A percentile compares a stretch with the other conserved stretches of the same genome.
phyloP scores from a whole-genome alignment of 495 filamentous ascomycete genomes.

The Glarea lozoyensis region DNA sequence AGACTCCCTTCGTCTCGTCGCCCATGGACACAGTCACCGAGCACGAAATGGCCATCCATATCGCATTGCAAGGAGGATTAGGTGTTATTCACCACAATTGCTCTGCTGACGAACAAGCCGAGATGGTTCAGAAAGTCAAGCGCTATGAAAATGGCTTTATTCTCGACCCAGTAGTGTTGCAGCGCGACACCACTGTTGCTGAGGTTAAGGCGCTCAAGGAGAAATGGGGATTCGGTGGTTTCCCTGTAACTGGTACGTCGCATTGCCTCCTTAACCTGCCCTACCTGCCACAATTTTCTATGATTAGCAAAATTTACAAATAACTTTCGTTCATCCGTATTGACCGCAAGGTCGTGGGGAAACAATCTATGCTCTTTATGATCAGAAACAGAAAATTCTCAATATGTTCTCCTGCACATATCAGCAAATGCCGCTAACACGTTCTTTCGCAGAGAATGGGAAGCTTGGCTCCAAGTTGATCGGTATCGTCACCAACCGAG shows the following conservation, averaged over 20 bases:
- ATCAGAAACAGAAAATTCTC: slow-evolving; percentile 15
- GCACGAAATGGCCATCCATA: slow-evolving; percentile 98
- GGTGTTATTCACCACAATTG: slow-evolving; percentile 99
- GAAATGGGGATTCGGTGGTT: slow-evolving; percentile 98
- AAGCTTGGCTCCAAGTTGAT: slow-evolving; percentile 89
- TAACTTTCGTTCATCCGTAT: slow-evolving; percentile 99
- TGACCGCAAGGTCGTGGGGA: slow-evolving; percentile 82
- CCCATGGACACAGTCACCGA: slow-evolving; percentile 99
- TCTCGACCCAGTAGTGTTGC: slow-evolving; percentile 87
- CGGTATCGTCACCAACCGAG: slow-evolving; percentile 94
- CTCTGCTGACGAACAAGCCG: slow-evolving; percentile 85
- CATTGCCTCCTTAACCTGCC: slow-evolving; percentile 13
- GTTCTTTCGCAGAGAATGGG: slow-evolving; percentile 69
- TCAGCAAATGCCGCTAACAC: no score
- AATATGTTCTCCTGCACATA: no score
- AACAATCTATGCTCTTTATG: slow-evolving; percentile 42
- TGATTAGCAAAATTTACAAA: slow-evolving; percentile 63
- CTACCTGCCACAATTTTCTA: slow-evolving; percentile 38
- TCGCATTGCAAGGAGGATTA: slow-evolving; percentile 92
- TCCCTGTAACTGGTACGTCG: slow-evolving; percentile 92
- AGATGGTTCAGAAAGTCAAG: slow-evolving; percentile 99
- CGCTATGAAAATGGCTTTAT: slow-evolving; percentile 99
- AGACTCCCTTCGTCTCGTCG: slow-evolving; percentile 90
- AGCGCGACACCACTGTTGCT: slow-evolving; percentile 75
- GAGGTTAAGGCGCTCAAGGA: slow-evolving; percentile 90